Evolutionary conservation across 257 asterid species (phyloP).

Genomic region (Linaria vulgaris): DNA sequence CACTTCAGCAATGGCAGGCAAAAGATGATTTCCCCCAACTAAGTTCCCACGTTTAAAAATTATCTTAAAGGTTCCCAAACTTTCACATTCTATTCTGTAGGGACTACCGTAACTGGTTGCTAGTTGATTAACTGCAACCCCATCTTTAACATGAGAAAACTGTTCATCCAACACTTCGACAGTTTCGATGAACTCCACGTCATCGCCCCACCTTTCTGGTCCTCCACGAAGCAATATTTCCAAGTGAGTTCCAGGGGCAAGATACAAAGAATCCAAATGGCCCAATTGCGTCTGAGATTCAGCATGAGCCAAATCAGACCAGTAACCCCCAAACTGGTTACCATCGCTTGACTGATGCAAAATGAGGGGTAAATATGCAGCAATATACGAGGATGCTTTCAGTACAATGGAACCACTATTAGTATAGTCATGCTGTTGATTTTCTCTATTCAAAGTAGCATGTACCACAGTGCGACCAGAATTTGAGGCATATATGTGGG

Average conservation of each 20-base stretch:
- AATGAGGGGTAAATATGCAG: conserved; percentile 67
- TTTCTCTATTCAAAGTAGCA: conserved; percentile 63
- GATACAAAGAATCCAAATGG: conserved; percentile 58
- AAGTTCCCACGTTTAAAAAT: conserved; percentile 80
- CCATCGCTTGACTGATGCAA: conserved; percentile 84
- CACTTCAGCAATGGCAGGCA: conserved; percentile 80
- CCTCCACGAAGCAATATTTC: conserved; percentile 83
- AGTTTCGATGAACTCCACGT: conserved; percentile 62
- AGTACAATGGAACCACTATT: conserved; percentile 49
- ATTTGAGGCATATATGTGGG: conserved; percentile 59
- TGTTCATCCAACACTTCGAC: conserved; percentile 46
- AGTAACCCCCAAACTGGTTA: conserved; percentile 91
- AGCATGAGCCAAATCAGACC: conserved; percentile 50
- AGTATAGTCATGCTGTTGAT: conserved; percentile 50
- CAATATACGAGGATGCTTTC: conserved; percentile 61
- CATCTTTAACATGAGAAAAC: conserved; percentile 33
- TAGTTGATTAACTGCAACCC: conserved; percentile 35
- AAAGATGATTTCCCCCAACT: conserved; percentile 64
- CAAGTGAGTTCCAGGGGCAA: conserved; percentile 69
- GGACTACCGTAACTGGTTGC: conserved; percentile 45
- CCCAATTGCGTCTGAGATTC: conserved; percentile 47
- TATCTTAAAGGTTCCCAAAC: conserved; percentile 63
- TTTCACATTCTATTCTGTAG: conserved; percentile 68
- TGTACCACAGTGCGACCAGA: conserved; percentile 66
- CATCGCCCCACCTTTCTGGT: conserved; percentile 78